A percentile compares a stretch with the other conserved stretches of the same genome.
phyloP scores from a whole-genome alignment of 352 stramenopile genomes.

The Globisporangium spinosum region DNA sequence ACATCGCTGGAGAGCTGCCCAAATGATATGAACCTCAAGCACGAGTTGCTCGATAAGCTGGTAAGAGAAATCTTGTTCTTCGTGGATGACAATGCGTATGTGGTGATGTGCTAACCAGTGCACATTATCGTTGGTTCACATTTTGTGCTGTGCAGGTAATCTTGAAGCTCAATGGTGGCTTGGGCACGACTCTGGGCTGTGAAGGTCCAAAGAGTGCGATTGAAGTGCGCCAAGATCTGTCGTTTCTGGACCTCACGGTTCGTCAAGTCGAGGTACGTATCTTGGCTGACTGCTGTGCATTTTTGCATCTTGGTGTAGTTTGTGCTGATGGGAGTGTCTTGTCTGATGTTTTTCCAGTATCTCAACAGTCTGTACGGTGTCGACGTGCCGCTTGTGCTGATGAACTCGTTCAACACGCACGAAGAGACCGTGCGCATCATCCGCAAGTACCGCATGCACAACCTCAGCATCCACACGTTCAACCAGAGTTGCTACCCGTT shows the following conservation, averaged over 20 bases:
- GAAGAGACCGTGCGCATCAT: conserved; percentile 97
- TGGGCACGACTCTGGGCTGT: conserved; percentile 97
- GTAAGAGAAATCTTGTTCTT: conserved; percentile 29
- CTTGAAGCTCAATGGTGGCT: conserved; percentile 98
- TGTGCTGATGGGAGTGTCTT: not conserved
- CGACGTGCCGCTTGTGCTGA: conserved; percentile 98
- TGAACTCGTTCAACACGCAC: conserved; percentile 99
- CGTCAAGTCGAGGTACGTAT: conserved; percentile 92
- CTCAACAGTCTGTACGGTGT: conserved; percentile 90
- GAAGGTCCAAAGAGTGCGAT: conserved; percentile 92
- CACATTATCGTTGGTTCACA: not conserved
- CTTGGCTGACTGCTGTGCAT: not conserved
- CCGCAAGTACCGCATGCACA: conserved; percentile 96
- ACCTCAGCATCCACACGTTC: conserved; percentile 94
- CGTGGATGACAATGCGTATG: not conserved
- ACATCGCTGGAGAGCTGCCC: conserved; percentile 84
- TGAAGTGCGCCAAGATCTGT: conserved; percentile 91
- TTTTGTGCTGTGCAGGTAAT: conserved; percentile 63
- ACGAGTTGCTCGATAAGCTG: conserved; percentile 94
- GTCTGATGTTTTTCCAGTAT: conserved; percentile 39
- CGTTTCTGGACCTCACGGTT: conserved; percentile 98
- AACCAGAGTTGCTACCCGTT: conserved; percentile 92
- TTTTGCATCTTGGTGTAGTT: not conserved
- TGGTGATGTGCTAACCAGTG: not conserved
- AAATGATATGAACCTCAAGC: conserved; percentile 90